Percentiles rank a stretch among this genome's conserved stretches.
Conservation (phyloP, 2,329 filamentous ascomycete species). For the Colletotrichum sp. region DNA sequence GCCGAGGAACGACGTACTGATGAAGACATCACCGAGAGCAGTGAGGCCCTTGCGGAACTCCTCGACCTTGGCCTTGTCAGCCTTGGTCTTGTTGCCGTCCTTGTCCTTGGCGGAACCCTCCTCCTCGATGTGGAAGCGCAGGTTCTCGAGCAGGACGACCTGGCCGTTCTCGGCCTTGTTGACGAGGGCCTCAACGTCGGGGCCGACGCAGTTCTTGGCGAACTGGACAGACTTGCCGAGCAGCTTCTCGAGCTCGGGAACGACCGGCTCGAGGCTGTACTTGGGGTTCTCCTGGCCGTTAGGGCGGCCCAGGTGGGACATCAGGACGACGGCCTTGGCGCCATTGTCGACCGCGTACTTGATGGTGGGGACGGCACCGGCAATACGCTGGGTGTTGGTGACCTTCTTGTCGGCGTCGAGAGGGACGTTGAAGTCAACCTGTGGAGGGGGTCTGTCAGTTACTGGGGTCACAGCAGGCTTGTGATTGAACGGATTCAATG, state of each 20-base stretch:
- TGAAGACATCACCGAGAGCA: constrained; percentile 90
- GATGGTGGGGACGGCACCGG: constrained; percentile 93
- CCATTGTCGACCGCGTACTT: constrained; percentile 90
- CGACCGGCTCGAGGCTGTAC: constrained; percentile 93
- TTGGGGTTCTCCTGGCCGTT: constrained; percentile 89
- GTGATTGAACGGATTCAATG: background rate
- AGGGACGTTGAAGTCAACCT: constrained; percentile 99
- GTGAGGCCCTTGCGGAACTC: constrained; percentile 96
- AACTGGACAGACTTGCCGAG: constrained; percentile 86
- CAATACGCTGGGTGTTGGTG: constrained; percentile 98
- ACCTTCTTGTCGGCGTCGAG: constrained; percentile 92
- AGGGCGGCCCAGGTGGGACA: constrained; percentile 97
- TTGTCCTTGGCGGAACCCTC: constrained; percentile 95
- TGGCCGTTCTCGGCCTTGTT: constrained; percentile 81
- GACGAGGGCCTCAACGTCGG: constrained; percentile 88
- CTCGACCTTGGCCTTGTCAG: constrained; percentile 89
- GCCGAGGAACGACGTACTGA: constrained; percentile 73
- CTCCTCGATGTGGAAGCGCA: constrained; percentile 98
- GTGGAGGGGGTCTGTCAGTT: constrained; percentile 27
- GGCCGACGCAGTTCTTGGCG: constrained; percentile 87
- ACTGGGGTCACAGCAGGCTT: background rate
- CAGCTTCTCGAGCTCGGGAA: constrained; percentile 89
- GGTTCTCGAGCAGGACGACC: constrained; percentile 92
- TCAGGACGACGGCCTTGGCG: constrained; percentile 91
- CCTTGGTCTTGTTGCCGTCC: constrained; percentile 97